A percentile compares a stretch with the other conserved stretches of the same genome.
Conservation (phyloP, 1,139 yeast species). For the Chernovozyma aurita region DNA sequence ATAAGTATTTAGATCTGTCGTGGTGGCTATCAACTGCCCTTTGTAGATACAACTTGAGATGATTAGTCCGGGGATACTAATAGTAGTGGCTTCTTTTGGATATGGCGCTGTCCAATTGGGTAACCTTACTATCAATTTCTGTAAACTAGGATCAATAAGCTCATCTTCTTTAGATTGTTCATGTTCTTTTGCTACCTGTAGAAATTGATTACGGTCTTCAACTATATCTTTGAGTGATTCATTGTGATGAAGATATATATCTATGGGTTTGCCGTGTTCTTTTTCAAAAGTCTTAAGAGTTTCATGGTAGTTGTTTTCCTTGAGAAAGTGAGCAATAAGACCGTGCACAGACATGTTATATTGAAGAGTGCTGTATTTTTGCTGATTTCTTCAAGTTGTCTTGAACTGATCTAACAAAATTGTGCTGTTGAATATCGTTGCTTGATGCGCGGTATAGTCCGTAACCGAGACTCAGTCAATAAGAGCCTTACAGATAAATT, state of each 20-base stretch:
- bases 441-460: too few relatives aligned
- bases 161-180: slow-evolving; percentile 18
- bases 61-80: slow-evolving; percentile 18
- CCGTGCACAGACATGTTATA: slow-evolving; percentile 19
- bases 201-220: slow-evolving; percentile 43
- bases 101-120: slow-evolving; percentile 30
- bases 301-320: slow-evolving; percentile 36
- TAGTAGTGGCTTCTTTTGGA: slow-evolving; percentile 15
- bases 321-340: slow-evolving; percentile 54
- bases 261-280: slow-evolving; percentile 39
- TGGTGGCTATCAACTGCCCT: slow-evolving; percentile 18
- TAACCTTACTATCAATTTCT: neutral
- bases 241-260: slow-evolving; percentile 16
- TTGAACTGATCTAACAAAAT: too few relatives aligned
- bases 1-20: slow-evolving; percentile 23
- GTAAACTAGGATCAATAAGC: slow-evolving; percentile 1
- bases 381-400: too few relatives aligned
- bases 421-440: too few relatives aligned
- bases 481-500: too few relatives aligned
- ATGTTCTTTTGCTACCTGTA: slow-evolving; percentile 18
- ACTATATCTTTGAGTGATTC: slow-evolving; percentile 52
- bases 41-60: slow-evolving; percentile 17
- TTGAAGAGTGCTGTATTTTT: neutral
- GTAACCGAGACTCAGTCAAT: too few relatives aligned
- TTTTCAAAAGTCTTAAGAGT: slow-evolving; percentile 47